phyloP scores from a whole-genome alignment of 306 rosid genomes.

The Pterocarpus macrocarpus region DNA sequence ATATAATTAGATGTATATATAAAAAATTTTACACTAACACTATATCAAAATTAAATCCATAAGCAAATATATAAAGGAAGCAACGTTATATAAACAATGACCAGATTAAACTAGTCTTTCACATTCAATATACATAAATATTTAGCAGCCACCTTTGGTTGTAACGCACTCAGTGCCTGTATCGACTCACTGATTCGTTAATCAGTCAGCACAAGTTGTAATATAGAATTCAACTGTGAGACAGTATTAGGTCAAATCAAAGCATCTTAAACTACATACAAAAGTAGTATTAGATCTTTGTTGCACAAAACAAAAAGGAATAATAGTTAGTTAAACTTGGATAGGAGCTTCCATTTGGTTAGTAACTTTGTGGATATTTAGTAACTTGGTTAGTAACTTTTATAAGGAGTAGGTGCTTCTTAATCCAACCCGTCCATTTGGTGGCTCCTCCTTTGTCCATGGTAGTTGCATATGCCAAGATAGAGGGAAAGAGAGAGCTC shows the following conservation, averaged over 20 bases:
- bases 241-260: neutral
- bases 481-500: neutral
- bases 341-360: neutral
- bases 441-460: constrained; percentile 6
- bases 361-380: neutral
- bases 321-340: neutral
- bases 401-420: constrained; percentile 56
- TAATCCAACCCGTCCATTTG: constrained; percentile 58
- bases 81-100: no score
- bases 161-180: constrained; percentile 55
- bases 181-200: constrained; percentile 26
- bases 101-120: no score
- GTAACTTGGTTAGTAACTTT: no score
- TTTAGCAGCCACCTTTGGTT: constrained; percentile 57
- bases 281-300: neutral
- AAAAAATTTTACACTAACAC: no score
- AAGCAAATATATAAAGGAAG: no score
- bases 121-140: neutral
- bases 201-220: constrained; percentile 16
- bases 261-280: neutral
- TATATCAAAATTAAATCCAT: no score
- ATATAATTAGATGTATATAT: no score
- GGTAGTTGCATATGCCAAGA: neutral
- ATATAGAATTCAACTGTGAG: neutral
- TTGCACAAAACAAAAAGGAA: neutral